Conservation (phyloP, 2,329 filamentous ascomycete species). For the Sordariomycetes sp. region DNA sequence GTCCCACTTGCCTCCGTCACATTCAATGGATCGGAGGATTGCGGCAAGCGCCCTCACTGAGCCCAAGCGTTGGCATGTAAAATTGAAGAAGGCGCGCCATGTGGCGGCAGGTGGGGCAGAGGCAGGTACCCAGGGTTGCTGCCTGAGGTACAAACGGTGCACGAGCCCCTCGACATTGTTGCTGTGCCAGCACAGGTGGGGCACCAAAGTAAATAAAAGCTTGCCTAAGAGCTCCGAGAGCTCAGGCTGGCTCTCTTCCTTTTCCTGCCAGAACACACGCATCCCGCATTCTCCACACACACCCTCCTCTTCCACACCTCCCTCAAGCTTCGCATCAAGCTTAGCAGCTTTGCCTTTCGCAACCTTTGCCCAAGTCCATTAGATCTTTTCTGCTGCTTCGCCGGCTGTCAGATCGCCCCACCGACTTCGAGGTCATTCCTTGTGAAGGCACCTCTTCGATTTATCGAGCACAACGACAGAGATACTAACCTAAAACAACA, state of each 20-base stretch:
- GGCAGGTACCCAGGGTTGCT: not conserved
- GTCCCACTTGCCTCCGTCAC: not conserved
- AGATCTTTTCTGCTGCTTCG: constrained; percentile 38
- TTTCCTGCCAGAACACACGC: constrained; percentile 9
- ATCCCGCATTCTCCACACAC: constrained; percentile 8
- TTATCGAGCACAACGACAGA: constrained; percentile 33
- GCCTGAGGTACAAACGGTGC: not conserved
- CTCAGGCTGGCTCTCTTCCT: constrained; percentile 9
- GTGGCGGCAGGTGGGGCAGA: not conserved
- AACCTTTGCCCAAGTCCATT: constrained; percentile 25
- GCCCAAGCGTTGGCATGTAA: not conserved
- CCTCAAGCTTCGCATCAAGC: constrained; percentile 12
- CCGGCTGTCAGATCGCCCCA: constrained; percentile 34
- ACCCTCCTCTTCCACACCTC: constrained; percentile 2
- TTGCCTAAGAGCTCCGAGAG: not conserved
- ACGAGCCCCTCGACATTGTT: not conserved
- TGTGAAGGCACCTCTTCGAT: constrained; percentile 30
- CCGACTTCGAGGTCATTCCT: constrained; percentile 31
- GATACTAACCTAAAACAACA: constrained; percentile 30
- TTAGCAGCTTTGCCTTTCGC: constrained; percentile 15
- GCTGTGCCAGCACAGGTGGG: constrained; percentile 16
- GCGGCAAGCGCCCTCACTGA: not conserved
- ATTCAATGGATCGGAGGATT: not conserved
- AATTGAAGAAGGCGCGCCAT: not conserved
- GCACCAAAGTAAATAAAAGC: constrained; percentile 36